Evolutionary conservation across 805 yeast species (phyloP).

Genomic region (Starmerella potacharoeniae): DNA sequence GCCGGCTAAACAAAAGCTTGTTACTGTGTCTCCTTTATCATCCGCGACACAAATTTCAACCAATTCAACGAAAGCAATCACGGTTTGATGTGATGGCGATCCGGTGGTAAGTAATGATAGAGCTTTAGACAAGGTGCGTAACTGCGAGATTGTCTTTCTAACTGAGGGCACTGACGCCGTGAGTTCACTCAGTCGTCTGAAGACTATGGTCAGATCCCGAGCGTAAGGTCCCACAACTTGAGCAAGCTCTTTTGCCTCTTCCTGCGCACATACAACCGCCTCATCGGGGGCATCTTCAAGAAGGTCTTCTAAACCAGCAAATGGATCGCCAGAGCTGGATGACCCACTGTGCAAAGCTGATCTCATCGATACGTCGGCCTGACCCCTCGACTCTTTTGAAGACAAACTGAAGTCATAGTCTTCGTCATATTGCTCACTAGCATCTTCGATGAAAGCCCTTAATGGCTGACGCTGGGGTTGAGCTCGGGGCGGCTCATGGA

Average conservation of each 20-base stretch:
- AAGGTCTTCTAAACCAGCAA: slow-evolving; percentile 33
- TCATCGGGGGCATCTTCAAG: slow-evolving; percentile 27
- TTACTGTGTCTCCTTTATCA: slow-evolving; percentile 8
- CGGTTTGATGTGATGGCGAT: background rate
- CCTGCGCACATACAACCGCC: slow-evolving; percentile 16
- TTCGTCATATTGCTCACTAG: slow-evolving; percentile 11
- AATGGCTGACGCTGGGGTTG: slow-evolving; percentile 31
- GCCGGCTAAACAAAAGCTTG: slow-evolving; percentile 22
- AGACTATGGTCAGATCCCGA: slow-evolving; percentile 11
- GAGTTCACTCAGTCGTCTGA: slow-evolving; percentile 19
- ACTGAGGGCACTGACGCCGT: slow-evolving; percentile 19
- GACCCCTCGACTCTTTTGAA: background rate
- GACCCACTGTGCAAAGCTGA: background rate
- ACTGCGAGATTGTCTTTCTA: slow-evolving; percentile 9
- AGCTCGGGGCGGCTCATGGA: background rate
- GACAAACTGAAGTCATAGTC: slow-evolving; percentile 27
- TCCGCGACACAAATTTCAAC: slow-evolving; percentile 13
- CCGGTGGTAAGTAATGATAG: slow-evolving; percentile 2
- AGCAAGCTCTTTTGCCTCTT: slow-evolving; percentile 19
- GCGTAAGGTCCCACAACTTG: background rate
- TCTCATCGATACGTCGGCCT: background rate
- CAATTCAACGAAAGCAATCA: slow-evolving; percentile 16
- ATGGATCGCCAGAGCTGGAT: slow-evolving; percentile 28
- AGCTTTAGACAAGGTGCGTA: slow-evolving; percentile 13
- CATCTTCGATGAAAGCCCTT: slow-evolving; percentile 36